These are phyloP conservation scores for Kuraishia borneana DNA, from an alignment of 805 yeast species.

Conservation along the genomic window DNA sequence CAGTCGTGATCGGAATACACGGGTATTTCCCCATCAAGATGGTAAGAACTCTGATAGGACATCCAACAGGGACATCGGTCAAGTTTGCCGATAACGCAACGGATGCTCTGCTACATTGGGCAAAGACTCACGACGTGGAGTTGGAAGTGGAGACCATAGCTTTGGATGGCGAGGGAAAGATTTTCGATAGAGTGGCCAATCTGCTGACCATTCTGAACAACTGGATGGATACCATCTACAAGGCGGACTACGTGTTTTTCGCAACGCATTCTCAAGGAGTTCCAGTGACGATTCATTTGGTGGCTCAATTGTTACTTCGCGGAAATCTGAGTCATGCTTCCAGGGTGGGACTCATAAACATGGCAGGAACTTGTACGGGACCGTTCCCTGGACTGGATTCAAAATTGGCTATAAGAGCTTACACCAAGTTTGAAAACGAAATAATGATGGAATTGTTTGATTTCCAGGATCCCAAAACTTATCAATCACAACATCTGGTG, in stretches of 20 bases:
- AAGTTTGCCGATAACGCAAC: conserved; percentile 79
- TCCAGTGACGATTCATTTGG: conserved; percentile 71
- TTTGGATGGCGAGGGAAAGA: conserved; percentile 84
- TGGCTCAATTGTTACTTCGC: conserved; percentile 12
- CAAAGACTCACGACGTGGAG: conserved; percentile 22
- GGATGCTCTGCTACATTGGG: conserved; percentile 58
- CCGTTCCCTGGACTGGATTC: conserved; percentile 86
- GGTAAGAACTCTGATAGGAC: conserved; percentile 76
- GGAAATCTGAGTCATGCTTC: conserved; percentile 10
- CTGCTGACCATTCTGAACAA: conserved; percentile 58
- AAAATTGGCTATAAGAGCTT: conserved; percentile 69
- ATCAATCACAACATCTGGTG: conserved; percentile 59
- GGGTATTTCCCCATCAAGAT: conserved; percentile 88
- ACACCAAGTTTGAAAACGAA: conserved; percentile 77
- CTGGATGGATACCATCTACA: conserved; percentile 44
- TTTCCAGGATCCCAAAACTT: conserved; percentile 64
- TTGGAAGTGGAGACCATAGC: conserved; percentile 72
- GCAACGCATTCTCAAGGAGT: conserved; percentile 93
- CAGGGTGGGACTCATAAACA: conserved; percentile 66
- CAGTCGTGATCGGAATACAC: conserved; percentile 85
- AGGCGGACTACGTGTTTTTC: conserved; percentile 70
- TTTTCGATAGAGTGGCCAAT: conserved; percentile 69
- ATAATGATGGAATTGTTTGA: conserved; percentile 81
- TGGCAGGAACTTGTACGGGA: conserved; percentile 91
- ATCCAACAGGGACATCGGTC: conserved; percentile 84